These are phyloP conservation scores for Populus euphratica DNA, from an alignment of 345 rosid genomes.

Conservation along the genomic window DNA sequence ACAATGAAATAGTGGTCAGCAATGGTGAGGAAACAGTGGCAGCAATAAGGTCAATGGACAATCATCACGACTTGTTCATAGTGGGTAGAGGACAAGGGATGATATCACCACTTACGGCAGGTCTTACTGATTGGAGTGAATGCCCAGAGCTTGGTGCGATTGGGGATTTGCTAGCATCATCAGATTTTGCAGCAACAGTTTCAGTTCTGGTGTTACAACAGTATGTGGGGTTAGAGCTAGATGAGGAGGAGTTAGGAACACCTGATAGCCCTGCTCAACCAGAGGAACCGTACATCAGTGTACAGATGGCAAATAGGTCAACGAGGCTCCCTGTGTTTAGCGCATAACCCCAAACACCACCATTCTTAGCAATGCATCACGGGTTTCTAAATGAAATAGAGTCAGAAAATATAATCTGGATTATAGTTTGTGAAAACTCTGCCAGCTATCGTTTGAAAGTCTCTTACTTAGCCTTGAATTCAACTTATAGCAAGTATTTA, in stretches of 20 bases:
- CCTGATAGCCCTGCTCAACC: neutral
- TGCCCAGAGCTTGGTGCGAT: slow-evolving; percentile 97
- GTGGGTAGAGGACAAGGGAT: slow-evolving; percentile 90
- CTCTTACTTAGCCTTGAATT: neutral
- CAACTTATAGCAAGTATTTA: neutral
- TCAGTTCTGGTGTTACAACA: slow-evolving; percentile 90
- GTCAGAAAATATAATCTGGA: neutral
- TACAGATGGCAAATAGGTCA: slow-evolving; percentile 3
- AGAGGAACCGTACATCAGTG: neutral
- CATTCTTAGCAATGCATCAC: neutral
- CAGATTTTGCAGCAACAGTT: slow-evolving; percentile 75
- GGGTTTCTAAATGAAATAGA: neutral
- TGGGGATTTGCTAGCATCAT: slow-evolving; percentile 88
- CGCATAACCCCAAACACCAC: neutral
- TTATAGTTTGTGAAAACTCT: neutral
- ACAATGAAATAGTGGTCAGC: slow-evolving; percentile 49
- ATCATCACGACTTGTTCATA: slow-evolving; percentile 65
- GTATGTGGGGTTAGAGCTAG: slow-evolving; percentile 36
- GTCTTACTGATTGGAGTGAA: slow-evolving; percentile 98
- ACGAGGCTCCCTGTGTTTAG: neutral
- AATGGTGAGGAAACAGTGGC: slow-evolving; percentile 89
- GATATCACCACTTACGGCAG: slow-evolving; percentile 68
- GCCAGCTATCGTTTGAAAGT: neutral
- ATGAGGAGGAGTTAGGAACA: slow-evolving; percentile 19
- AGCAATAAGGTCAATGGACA: slow-evolving; percentile 64